Evolutionary conservation across 2,329 filamentous ascomycete species (phyloP).

Genomic region (Decorospora gaudefroyi): DNA sequence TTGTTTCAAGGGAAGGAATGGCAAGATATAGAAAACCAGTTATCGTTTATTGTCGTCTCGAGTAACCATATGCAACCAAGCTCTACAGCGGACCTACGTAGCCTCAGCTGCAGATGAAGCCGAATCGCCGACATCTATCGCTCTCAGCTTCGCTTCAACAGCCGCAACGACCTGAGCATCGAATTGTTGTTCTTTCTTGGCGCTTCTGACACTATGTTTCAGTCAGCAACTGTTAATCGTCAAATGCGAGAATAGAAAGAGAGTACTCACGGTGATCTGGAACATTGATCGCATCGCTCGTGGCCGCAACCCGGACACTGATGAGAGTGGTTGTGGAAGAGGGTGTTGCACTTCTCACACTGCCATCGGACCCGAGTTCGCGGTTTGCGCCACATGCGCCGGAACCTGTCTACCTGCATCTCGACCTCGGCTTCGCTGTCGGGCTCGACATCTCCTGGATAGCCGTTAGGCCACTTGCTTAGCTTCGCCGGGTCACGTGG

Average conservation of each 20-base stretch:
- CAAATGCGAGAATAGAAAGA: background rate
- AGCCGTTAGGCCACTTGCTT: constrained; percentile 70
- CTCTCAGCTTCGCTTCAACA: constrained; percentile 60
- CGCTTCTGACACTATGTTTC: constrained; percentile 58
- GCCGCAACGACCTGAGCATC: constrained; percentile 64
- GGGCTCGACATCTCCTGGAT: constrained; percentile 64
- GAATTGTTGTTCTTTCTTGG: constrained; percentile 59
- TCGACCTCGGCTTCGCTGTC: constrained; percentile 43
- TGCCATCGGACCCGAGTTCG: constrained; percentile 52
- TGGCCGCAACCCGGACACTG: constrained; percentile 65
- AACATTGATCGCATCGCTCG: constrained; percentile 63
- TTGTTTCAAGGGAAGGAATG: too few species aligned
- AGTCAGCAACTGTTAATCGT: constrained; percentile 12
- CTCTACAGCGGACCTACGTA: constrained; percentile 9
- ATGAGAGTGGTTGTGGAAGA: constrained; percentile 61
- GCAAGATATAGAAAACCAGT: too few species aligned
- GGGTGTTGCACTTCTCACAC: constrained; percentile 66
- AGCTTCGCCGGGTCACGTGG: constrained; percentile 76
- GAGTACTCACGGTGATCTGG: constrained; percentile 55
- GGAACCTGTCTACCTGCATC: constrained; percentile 33
- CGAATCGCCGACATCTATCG: constrained; percentile 35
- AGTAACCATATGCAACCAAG: too few species aligned
- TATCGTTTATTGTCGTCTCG: too few species aligned
- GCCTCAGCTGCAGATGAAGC: constrained; percentile 24
- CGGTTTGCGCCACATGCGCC: constrained; percentile 52